Percentiles rank a stretch among this genome's conserved stretches.
phyloP scores from a whole-genome alignment of 768 basidiomycete species.

The Lactarius hatsudake region DNA sequence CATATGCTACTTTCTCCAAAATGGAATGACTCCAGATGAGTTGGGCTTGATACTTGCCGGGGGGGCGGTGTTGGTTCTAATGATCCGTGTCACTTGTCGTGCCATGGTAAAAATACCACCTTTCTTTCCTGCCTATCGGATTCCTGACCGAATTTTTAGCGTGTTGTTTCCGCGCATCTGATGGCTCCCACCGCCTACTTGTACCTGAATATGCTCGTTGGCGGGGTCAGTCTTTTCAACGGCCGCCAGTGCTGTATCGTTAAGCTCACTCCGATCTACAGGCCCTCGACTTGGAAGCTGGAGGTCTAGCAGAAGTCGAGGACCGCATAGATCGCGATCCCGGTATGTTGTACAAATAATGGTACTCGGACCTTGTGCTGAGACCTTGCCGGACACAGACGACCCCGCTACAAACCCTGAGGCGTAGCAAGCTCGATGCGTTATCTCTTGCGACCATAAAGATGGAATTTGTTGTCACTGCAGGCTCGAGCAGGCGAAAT shows the following conservation, averaged over 20 bases:
- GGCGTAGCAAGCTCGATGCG: background rate
- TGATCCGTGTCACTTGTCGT: background rate
- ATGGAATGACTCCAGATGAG: slow-evolving; percentile 7
- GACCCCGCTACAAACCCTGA: background rate
- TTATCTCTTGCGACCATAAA: background rate
- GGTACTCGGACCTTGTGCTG: background rate
- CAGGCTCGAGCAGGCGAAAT: background rate
- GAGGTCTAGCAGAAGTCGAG: background rate
- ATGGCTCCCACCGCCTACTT: background rate
- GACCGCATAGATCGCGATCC: background rate
- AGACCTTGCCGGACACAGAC: background rate
- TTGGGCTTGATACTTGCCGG: background rate
- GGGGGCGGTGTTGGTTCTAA: background rate
- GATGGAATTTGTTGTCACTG: background rate
- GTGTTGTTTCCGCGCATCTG: background rate
- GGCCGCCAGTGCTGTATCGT: background rate
- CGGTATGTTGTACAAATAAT: background rate
- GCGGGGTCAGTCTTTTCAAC: background rate
- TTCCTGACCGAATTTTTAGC: background rate
- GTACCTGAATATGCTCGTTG: background rate
- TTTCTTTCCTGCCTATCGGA: background rate
- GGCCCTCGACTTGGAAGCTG: background rate
- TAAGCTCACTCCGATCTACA: background rate
- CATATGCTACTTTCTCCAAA: background rate
- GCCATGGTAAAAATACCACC: background rate